These are phyloP conservation scores for Claviceps fusiformis DNA, from an alignment of 2,329 filamentous ascomycete species.

Conservation along the genomic window DNA sequence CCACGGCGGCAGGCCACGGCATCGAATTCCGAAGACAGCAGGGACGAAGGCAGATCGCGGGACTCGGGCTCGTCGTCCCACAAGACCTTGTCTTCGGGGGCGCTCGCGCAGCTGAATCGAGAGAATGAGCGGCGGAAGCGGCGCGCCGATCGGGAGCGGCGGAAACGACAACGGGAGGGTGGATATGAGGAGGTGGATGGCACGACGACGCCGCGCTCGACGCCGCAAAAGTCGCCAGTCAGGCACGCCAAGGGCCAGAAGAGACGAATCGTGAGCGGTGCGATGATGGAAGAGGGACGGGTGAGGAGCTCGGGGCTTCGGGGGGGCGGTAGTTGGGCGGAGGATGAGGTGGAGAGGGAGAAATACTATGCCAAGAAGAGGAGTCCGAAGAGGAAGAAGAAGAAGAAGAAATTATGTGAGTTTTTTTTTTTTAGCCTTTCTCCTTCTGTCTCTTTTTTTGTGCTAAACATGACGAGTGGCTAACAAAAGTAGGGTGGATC, in stretches of 20 bases:
- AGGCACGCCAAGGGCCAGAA: constrained; percentile 31
- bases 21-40: constrained; percentile 18
- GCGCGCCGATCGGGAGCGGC: constrained; percentile 23
- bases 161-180: constrained; percentile 6
- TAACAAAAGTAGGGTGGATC: constrained; percentile 32
- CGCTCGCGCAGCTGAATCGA: constrained; percentile 52
- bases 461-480: neutral
- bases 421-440: too few species aligned
- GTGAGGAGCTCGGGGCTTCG: constrained; percentile 23
- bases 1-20: constrained; percentile 18
- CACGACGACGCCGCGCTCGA: neutral
- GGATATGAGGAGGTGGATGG: constrained; percentile 2
- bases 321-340: constrained; percentile 28
- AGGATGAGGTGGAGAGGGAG: constrained; percentile 35
- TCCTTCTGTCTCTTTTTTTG: too few species aligned
- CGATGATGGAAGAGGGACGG: constrained; percentile 54
- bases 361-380: constrained; percentile 27
- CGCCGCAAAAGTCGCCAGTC: constrained; percentile 14
- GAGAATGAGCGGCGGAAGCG: constrained; percentile 40
- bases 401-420: constrained; percentile 42
- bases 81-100: constrained; percentile 31
- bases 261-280: constrained; percentile 55
- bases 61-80: constrained; percentile 6
- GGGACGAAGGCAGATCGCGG: constrained; percentile 12
- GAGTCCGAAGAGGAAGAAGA: constrained; percentile 40